Conservation (phyloP, 2,329 filamentous ascomycete species). For the Botrytis hyacinthi region DNA sequence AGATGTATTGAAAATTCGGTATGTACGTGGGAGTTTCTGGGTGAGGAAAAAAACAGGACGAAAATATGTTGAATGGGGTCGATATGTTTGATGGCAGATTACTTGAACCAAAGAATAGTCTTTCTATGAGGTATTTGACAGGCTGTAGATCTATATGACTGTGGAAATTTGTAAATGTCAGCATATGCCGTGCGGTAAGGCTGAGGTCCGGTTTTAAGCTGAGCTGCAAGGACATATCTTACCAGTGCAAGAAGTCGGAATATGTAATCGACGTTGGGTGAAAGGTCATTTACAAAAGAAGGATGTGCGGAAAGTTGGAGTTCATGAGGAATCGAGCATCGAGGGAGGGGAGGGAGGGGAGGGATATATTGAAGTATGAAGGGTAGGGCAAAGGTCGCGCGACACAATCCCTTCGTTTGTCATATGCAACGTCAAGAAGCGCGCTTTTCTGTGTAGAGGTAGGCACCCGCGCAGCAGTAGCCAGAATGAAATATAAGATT, state of each 20-base stretch:
- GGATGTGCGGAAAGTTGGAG: slow-evolving; percentile 27
- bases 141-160: slow-evolving; percentile 40
- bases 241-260: slow-evolving; percentile 34
- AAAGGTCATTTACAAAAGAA: slow-evolving; percentile 39
- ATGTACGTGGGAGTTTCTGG: slow-evolving; percentile 23
- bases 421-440: slow-evolving; percentile 38
- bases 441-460: slow-evolving; percentile 33
- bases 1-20: slow-evolving; percentile 39
- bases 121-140: slow-evolving; percentile 37
- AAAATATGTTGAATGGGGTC: slow-evolving; percentile 28
- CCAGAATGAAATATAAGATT: slow-evolving; percentile 23
- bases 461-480: slow-evolving; percentile 36
- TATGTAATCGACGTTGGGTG: slow-evolving; percentile 38
- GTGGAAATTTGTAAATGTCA: slow-evolving; percentile 34
- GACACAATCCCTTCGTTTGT: slow-evolving; percentile 41
- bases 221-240: slow-evolving; percentile 30
- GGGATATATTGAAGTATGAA: slow-evolving; percentile 35
- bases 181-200: slow-evolving; percentile 37
- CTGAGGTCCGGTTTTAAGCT: slow-evolving; percentile 34
- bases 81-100: slow-evolving; percentile 26
- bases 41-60: slow-evolving; percentile 22
- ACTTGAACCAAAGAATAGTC: slow-evolving; percentile 30
- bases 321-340: slow-evolving; percentile 36
- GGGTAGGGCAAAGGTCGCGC: slow-evolving; percentile 38
- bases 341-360: slow-evolving; percentile 31